Conservation (phyloP, 257 asterid genomes). For the Misopates orontium region DNA sequence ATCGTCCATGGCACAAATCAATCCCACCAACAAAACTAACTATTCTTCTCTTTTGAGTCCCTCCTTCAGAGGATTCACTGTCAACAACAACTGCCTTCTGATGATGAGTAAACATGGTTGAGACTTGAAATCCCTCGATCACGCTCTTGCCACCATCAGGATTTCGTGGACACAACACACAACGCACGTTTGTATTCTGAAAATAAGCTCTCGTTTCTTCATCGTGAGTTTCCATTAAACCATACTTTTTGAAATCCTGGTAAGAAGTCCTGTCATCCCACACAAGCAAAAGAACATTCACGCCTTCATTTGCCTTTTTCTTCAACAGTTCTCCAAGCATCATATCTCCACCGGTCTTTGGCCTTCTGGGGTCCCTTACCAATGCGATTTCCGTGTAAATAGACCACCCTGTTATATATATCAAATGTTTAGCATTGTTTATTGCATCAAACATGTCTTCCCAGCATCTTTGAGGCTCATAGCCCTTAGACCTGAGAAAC, state of each 20-base stretch:
- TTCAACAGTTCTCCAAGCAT: slow-evolving; percentile 71
- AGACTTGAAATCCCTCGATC: slow-evolving; percentile 65
- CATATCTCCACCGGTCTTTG: slow-evolving; percentile 50
- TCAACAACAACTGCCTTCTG: slow-evolving; percentile 79
- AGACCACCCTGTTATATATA: slow-evolving; percentile 89
- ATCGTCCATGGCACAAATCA: slow-evolving; percentile 89
- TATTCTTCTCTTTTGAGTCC: slow-evolving; percentile 45
- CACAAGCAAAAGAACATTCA: slow-evolving; percentile 67
- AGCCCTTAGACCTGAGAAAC: slow-evolving; percentile 34
- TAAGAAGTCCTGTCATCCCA: slow-evolving; percentile 87
- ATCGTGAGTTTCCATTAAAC: slow-evolving; percentile 90
- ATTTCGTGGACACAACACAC: slow-evolving; percentile 78
- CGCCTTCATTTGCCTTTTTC: slow-evolving; percentile 77
- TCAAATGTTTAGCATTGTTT: slow-evolving; percentile 54
- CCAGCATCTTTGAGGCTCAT: slow-evolving; percentile 69
- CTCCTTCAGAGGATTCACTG: slow-evolving; percentile 29
- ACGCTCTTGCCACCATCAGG: slow-evolving; percentile 58
- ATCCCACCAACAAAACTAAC: slow-evolving; percentile 84
- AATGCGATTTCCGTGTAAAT: slow-evolving; percentile 58
- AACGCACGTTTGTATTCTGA: slow-evolving; percentile 56
- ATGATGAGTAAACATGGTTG: slow-evolving; percentile 89
- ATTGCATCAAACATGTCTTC: slow-evolving; percentile 79
- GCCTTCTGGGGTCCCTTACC: slow-evolving; percentile 58
- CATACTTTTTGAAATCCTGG: slow-evolving; percentile 50
- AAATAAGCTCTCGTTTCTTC: slow-evolving; percentile 66